phyloP scores from a whole-genome alignment of 352 stramenopile species.

The Phytophthora cryptogea region DNA sequence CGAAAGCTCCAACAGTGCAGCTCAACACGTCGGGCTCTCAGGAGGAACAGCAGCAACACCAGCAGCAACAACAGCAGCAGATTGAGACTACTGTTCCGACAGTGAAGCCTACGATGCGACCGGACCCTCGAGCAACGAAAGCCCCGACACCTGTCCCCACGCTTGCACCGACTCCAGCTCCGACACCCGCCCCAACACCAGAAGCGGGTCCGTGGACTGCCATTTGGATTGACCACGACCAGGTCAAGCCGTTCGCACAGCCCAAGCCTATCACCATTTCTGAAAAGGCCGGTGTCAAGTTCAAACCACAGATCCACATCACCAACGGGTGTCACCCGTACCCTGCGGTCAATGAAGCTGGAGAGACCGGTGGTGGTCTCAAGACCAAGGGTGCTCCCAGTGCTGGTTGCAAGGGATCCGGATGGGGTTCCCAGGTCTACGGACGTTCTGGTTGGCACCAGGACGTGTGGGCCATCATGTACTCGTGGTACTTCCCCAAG shows the following conservation, averaged over 20 bases:
- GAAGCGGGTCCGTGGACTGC: constrained; percentile 11
- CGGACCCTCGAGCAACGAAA: constrained; percentile 10
- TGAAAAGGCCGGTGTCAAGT: constrained; percentile 20
- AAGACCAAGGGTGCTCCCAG: constrained; percentile 16
- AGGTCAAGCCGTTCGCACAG: constrained; percentile 19
- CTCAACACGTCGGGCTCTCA: background rate
- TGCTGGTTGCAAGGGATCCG: constrained; percentile 31
- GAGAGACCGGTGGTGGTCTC: constrained; percentile 15
- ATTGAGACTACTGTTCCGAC: background rate
- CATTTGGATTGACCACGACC: constrained; percentile 16
- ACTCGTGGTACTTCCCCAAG: constrained; percentile 47
- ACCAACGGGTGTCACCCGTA: constrained; percentile 27
- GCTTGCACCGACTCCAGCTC: constrained; percentile 3
- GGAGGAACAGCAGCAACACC: background rate
- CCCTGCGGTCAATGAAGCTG: constrained; percentile 16
- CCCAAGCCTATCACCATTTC: constrained; percentile 19
- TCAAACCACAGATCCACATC: constrained; percentile 22
- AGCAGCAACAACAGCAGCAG: constrained; percentile 3
- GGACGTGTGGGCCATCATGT: constrained; percentile 31
- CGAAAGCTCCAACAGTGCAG: constrained; percentile 6
- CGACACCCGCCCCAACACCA: constrained; percentile 5
- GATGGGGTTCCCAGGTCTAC: constrained; percentile 35
- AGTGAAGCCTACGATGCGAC: background rate
- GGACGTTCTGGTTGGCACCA: constrained; percentile 22
- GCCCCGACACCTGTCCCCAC: constrained; percentile 6